These are phyloP conservation scores for Hysterangium stoloniferum DNA, from an alignment of 768 basidiomycete genomes.

Conservation along the genomic window DNA sequence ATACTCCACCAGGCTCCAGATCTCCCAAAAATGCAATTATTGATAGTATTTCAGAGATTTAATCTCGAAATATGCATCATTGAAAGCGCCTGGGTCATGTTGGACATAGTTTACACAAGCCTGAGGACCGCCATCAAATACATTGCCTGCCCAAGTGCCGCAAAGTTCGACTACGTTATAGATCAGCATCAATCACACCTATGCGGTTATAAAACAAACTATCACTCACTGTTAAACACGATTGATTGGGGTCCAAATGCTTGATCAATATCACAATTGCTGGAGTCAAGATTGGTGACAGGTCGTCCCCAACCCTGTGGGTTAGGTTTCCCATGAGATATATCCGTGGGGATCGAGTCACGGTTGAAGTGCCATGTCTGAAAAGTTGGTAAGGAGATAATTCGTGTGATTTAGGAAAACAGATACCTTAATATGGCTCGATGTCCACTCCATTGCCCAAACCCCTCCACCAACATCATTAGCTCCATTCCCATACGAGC, in stretches of 20 bases:
- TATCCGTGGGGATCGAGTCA: constrained; percentile 8
- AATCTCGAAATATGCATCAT: constrained; percentile 14
- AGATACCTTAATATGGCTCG: constrained; percentile 32
- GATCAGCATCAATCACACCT: neutral
- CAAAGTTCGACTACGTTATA: constrained; percentile 10
- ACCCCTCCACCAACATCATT: constrained; percentile 39
- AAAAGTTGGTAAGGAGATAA: neutral
- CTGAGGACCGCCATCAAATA: constrained; percentile 11
- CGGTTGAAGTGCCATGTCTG: constrained; percentile 14
- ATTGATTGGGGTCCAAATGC: constrained; percentile 12
- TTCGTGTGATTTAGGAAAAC: too few species aligned
- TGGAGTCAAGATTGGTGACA: constrained; percentile 9
- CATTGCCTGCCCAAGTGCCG: constrained; percentile 13
- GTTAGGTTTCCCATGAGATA: constrained; percentile 7
- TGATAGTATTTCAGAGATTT: constrained; percentile 8
- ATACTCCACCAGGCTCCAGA: too few species aligned
- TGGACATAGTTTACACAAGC: constrained; percentile 10
- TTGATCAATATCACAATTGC: constrained; percentile 10
- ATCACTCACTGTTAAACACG: constrained; percentile 10
- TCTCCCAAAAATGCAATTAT: neutral
- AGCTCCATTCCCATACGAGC: constrained; percentile 36
- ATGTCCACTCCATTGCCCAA: constrained; percentile 32
- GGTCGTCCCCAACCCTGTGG: constrained; percentile 13
- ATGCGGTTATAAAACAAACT: neutral
- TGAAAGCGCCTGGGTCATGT: constrained; percentile 12